Percentiles rank a stretch among this genome's conserved stretches.
Evolutionary conservation across 1,284 basidiomycete species (phyloP).

Genomic region (Naganishia sp.): DNA sequence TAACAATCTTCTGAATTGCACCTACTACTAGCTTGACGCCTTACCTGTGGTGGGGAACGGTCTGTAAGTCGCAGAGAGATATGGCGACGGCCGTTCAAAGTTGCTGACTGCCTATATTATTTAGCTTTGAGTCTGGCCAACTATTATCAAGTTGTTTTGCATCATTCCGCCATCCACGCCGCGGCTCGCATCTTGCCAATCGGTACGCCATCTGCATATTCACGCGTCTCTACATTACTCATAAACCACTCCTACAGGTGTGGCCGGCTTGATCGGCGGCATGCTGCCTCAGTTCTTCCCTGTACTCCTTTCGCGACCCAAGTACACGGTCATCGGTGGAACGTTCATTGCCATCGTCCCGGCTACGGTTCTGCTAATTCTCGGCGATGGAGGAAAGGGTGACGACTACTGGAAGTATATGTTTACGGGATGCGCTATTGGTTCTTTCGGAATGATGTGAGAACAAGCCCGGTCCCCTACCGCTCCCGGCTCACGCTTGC

Average conservation of each 20-base stretch:
- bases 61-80: constrained; percentile 4
- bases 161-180: constrained; percentile 28
- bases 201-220: constrained; percentile 5
- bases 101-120: background rate
- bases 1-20: too few relatives aligned
- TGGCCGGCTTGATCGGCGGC: constrained; percentile 32
- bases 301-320: constrained; percentile 17
- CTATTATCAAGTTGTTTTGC: constrained; percentile 22
- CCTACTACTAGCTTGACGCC: constrained; percentile 16
- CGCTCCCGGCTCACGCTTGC: background rate
- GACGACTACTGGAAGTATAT: constrained; percentile 48
- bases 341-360: constrained; percentile 18
- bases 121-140: constrained; percentile 24
- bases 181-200: constrained; percentile 30
- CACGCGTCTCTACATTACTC: background rate
- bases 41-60: constrained; percentile 32
- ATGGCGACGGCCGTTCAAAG: background rate
- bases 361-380: constrained; percentile 39
- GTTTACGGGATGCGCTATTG: constrained; percentile 44
- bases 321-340: constrained; percentile 29
- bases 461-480: too few relatives aligned
- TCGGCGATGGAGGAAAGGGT: constrained; percentile 43
- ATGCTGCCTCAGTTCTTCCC: constrained; percentile 26
- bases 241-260: constrained; percentile 3
- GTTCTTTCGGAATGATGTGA: constrained; percentile 38